These are phyloP conservation scores for Claviceps quebecensis DNA, from an alignment of 2,329 filamentous ascomycete genomes.

Conservation along the genomic window DNA sequence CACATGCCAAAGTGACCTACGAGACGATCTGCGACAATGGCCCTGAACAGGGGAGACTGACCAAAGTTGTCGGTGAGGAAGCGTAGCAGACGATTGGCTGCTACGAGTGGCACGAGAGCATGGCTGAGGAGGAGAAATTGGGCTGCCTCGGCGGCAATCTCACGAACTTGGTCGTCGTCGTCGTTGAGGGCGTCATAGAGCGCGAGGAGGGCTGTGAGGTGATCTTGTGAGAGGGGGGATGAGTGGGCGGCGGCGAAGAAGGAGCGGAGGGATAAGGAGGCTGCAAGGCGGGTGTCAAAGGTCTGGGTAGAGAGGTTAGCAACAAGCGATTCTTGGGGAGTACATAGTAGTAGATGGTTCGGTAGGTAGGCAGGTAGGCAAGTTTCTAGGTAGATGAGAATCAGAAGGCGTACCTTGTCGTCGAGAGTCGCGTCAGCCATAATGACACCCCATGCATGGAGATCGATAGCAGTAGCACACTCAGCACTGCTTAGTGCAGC, in stretches of 20 bases:
- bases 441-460: constrained; percentile 33
- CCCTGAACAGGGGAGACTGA: constrained; percentile 21
- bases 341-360: too few relatives aligned
- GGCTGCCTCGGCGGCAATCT: constrained; percentile 41
- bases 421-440: constrained; percentile 33
- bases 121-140: constrained; percentile 33
- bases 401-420: constrained; percentile 26
- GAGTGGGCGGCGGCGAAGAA: constrained; percentile 25
- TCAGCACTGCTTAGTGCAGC: constrained; percentile 18
- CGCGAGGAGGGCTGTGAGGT: constrained; percentile 46
- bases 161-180: constrained; percentile 80
- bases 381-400: background rate
- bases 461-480: constrained; percentile 7
- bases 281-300: constrained; percentile 51
- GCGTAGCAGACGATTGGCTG: constrained; percentile 28
- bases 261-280: constrained; percentile 38
- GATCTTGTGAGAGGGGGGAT: constrained; percentile 14
- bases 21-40: constrained; percentile 29
- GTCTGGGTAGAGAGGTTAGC: constrained; percentile 25
- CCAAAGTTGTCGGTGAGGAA: constrained; percentile 27
- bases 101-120: constrained; percentile 32
- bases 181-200: constrained; percentile 71
- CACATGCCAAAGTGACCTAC: constrained; percentile 12
- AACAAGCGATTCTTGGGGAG: background rate
- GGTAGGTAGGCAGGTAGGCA: background rate